Base-by-base conservation (phyloP, 108 stramenopile genomes). In the Cylindrotheca fusiformis region DNA sequence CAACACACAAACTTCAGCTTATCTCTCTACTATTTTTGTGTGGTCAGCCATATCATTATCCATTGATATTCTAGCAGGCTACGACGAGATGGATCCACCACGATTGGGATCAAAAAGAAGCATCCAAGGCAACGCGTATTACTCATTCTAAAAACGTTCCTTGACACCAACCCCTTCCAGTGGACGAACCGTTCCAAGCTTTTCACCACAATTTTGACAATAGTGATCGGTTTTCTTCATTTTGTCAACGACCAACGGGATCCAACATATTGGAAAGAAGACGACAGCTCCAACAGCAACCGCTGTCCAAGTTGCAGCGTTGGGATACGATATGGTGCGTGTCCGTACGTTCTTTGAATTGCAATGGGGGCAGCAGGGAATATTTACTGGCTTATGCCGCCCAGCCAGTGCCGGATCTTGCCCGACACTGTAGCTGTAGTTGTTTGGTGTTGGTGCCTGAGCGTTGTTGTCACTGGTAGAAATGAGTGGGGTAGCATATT, bases 171-270 rank as follows among this genome's bases (percentile, higher is more conserved):
- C 36, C 14, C 36, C 36, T 10, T 41, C 10, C 36, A 47, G 24
- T 22, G 60, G 60, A 26, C 48, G 47, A 47, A 60, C 46, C 17
- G 32, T 8, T 25, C 46, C 60, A 48, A 60, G 32, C 26, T 60
- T 60, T 23, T 10, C n/a, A 24, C 65, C 65, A 32, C 65, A 66
- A 0, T 21, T 47, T 14, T 45, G 17, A 26, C 65, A 66, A 23
- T 66, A 66, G 46, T 66, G 65, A 47, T 66, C 52, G 5, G 65
- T 66, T 32, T 66, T 50, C 25, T 66, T 66, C 65, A 56, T 41
- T 17, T 25, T 17, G 18, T 21, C 52, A 26, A 66, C 45, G 6
- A 55, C 44, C 44, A 66, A 32, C 2, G 65, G 65, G 4, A 66
- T 17, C 65, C 65, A 66, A 27, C 65, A 66, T 18, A 66, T 28